Evolutionary conservation across 306 rosid genomes (phyloP), one percentile per base, ranked within the genome.

Genomic region (Lathyrus oleraceus): DNA sequence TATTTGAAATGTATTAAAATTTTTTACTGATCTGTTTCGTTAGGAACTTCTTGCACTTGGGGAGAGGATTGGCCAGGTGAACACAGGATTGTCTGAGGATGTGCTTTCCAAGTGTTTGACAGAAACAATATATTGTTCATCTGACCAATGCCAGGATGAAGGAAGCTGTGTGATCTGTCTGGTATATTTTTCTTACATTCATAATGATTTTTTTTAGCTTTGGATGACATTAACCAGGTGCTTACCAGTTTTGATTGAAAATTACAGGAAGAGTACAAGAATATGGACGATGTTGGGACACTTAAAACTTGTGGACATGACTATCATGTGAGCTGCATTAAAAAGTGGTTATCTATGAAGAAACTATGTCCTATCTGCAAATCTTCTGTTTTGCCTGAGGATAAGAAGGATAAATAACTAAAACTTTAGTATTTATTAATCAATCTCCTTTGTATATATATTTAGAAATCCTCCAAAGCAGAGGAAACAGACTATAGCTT

Each of bases 1-100:
- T 27, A 69, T 27, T 10, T 32, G 52, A 47, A 66, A 16, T 25
- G 19, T 53, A 53, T 20, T 6, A 68, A 8, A 43, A 47, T 52
- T 73, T 11, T 42, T 57, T 69, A 49, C 51, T 51, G 66, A 40
- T 56, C 56, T 65, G 53, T 58, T 61, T 65, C 70, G 75, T 45
- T 85, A 91, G 96, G 97, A 91, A 54, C 85, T 91, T 38, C 89
- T 91, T 48, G 92, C 92, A 25, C 87, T 91, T 30, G 96, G 96
- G 5, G 97, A 91, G 82, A 81, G 91, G 76, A 91, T 91, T 61
- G 96, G 96, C 67, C 81, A 69, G 54, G 96, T 91, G 52, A 88
- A 72, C 85, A 91, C 97, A 0, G 97, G 97, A 42, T 62, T 91
- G 61, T 80, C 96, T 6, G 96, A 85, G 73, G 89, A 87, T 61